Conservation (phyloP, 2,329 filamentous ascomycete species). For the Knufia fluminis region DNA sequence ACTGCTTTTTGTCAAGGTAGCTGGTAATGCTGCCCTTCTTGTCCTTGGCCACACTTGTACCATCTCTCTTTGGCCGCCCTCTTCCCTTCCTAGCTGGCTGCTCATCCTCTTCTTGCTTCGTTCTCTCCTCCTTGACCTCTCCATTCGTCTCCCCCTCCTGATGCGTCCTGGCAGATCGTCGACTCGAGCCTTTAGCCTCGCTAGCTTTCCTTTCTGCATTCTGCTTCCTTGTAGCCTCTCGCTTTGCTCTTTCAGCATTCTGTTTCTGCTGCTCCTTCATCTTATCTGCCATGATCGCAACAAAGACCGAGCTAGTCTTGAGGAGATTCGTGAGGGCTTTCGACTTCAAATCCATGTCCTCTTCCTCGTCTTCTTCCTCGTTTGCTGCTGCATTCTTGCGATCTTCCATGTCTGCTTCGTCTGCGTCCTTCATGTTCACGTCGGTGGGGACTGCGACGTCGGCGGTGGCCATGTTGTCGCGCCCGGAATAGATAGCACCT, state of each 20-base stretch:
- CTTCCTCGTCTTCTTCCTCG: conserved; percentile 24
- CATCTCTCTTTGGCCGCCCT: conserved; percentile 25
- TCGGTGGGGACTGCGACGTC: conserved; percentile 1
- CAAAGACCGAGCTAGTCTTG: conserved; percentile 40
- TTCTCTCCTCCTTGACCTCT: conserved; percentile 24
- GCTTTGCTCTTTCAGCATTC: conserved; percentile 35
- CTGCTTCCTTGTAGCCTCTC: conserved; percentile 29
- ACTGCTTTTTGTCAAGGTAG: conserved; percentile 52
- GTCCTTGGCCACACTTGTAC: conserved; percentile 16
- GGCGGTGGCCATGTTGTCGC: conserved; percentile 6
- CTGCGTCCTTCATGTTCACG: conserved; percentile 1
- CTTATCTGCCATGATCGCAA: conserved; percentile 41
- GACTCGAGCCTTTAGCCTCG: conserved; percentile 15
- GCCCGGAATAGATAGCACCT: too few relatives aligned
- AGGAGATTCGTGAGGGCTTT: conserved; percentile 37
- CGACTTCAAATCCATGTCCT: conserved; percentile 36
- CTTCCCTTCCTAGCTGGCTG: conserved; percentile 13
- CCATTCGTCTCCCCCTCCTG: conserved; percentile 1
- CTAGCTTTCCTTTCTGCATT: conserved; percentile 25
- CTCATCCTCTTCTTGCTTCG: conserved; percentile 24
- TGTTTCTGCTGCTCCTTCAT: conserved; percentile 37
- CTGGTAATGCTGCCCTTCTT: conserved; percentile 43
- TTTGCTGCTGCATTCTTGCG: neutral
- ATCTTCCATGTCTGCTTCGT: conserved; percentile 6
- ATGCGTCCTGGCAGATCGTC: conserved; percentile 17